Base-by-base conservation (phyloP, 257 asterid species). In the Solanum chiquidenum region DNA sequence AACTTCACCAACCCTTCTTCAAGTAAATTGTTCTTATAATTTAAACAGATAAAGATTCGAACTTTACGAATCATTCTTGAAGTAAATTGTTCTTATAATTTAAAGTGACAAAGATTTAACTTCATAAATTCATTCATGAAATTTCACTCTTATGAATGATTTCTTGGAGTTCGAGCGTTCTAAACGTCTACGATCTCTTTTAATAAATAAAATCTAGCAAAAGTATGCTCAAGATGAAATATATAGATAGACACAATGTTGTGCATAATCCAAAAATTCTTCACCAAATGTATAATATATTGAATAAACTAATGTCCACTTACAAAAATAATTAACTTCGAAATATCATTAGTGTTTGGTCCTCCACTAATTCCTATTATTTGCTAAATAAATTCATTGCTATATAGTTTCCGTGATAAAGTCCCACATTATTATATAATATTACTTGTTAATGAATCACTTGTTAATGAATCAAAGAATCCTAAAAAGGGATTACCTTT, bases 181-280 rank as follows among this genome's bases (percentile, higher is more conserved):
- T 6, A 66, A 11, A 29, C 5, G 1, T 34, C 5, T 31, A 13
- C 23, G 0, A 0, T 29, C 0, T 69, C 75, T 3, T 13, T 7
- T 12, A 29, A 9, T 1, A 29, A 69, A 4, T 7, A 2, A 69
- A 27, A 69, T 69, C 37, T 69, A 69, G 75, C 75, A 68, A 68
- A 68, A 68, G 4, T 68, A 68, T 3, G 23, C 16, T 13, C 23
- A 14, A 69, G 12, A 18, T 31, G 42, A 33, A 71, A 31, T 16
- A 71, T 9, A 58, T 33, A 31, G n/a, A 31, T 14, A 29, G 77
- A 33, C 13, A 33, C 12, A 29, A 6, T 69, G 10, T 69, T 29
- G 27, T 72, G 80, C 46, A 18, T 72, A 73, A 74, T 21, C 31
- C 12, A 12, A 76, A 40, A 12, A 12, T 38, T 42, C 58, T 40